A percentile compares a stretch with the other conserved stretches of the same genome.
These are phyloP conservation scores for Daldinia childiae DNA, from an alignment of 495 filamentous ascomycete species.

Conservation along the genomic window DNA sequence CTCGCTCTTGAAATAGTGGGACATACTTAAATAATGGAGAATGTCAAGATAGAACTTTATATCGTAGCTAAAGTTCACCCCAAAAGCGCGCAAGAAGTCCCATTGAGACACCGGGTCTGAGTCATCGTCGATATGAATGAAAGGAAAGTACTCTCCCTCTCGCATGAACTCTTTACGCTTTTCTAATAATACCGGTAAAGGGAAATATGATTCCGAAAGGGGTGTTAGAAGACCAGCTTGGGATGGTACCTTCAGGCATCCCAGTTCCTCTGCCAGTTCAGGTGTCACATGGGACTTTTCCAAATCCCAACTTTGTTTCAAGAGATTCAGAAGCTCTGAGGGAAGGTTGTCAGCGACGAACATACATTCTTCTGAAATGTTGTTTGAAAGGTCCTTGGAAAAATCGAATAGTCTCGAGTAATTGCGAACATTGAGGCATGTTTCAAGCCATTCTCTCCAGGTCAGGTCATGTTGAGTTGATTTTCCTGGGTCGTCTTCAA, in stretches of 20 bases:
- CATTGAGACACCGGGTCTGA: neutral
- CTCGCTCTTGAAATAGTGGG: no score
- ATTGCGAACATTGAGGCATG: slow-evolving; percentile 12
- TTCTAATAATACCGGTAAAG: slow-evolving; percentile 17
- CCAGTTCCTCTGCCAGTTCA: neutral
- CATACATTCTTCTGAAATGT: slow-evolving; percentile 39
- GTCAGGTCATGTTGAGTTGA: neutral
- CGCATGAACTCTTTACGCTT: slow-evolving; percentile 27
- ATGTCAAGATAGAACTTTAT: slow-evolving; percentile 32
- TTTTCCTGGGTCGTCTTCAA: slow-evolving; percentile 15
- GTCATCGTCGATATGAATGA: slow-evolving; percentile 23
- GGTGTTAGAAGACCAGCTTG: slow-evolving; percentile 1
- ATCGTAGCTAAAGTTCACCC: neutral
- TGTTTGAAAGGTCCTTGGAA: slow-evolving; percentile 27
- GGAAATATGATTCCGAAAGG: slow-evolving; percentile 37
- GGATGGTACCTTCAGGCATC: slow-evolving; percentile 28
- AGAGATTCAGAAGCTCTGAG: slow-evolving; percentile 44
- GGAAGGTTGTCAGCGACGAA: slow-evolving; percentile 44
- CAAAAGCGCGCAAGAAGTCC: slow-evolving; percentile 2
- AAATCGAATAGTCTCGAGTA: slow-evolving; percentile 6
- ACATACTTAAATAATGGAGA: neutral
- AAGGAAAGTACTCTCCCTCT: slow-evolving; percentile 42
- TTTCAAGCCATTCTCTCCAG: slow-evolving; percentile 33
- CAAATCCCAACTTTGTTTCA: slow-evolving; percentile 32
- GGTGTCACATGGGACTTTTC: neutral